These are phyloP conservation scores for Plicaturopsis crispa DNA, from an alignment of 768 basidiomycete genomes.

Conservation along the genomic window DNA sequence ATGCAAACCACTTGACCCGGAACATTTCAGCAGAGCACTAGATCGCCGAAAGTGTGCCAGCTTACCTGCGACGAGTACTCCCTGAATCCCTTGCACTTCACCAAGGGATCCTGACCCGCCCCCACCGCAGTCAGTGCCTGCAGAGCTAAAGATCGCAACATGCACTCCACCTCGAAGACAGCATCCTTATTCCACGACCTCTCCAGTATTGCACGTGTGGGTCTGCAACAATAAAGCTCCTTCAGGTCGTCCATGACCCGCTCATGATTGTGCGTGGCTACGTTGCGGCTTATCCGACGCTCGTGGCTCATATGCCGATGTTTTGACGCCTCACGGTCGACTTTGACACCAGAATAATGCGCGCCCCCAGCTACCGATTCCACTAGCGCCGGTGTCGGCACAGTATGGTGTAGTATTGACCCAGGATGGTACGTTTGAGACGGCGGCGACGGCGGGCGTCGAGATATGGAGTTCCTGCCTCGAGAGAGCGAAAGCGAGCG, in stretches of 20 bases:
- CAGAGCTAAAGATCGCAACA: background rate
- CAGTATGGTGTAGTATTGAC: slow-evolving; percentile 28
- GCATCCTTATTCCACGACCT: slow-evolving; percentile 48
- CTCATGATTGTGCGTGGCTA: slow-evolving; percentile 29
- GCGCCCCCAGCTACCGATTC: slow-evolving; percentile 55
- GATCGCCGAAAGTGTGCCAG: no score
- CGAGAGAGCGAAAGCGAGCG: slow-evolving; percentile 1
- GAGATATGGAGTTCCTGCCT: background rate
- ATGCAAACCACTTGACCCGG: no score
- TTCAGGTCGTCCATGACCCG: slow-evolving; percentile 50
- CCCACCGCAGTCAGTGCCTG: background rate
- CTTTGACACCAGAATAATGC: slow-evolving; percentile 49
- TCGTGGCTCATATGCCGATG: slow-evolving; percentile 31
- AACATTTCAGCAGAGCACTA: no score
- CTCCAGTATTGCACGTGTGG: slow-evolving; percentile 44
- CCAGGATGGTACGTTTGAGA: slow-evolving; percentile 39
- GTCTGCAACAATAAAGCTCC: slow-evolving; percentile 49
- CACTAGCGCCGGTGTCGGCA: slow-evolving; percentile 45
- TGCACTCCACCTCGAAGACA: slow-evolving; percentile 38
- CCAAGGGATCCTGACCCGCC: slow-evolving; percentile 36
- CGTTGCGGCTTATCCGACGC: slow-evolving; percentile 11
- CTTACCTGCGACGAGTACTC: slow-evolving; percentile 50
- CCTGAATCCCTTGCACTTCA: slow-evolving; percentile 38
- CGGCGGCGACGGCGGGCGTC: slow-evolving; percentile 31
- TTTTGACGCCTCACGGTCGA: slow-evolving; percentile 27